phyloP scores from a whole-genome alignment of 192 early-diverging fungal species.

The Linnemannia schmuckeri region DNA sequence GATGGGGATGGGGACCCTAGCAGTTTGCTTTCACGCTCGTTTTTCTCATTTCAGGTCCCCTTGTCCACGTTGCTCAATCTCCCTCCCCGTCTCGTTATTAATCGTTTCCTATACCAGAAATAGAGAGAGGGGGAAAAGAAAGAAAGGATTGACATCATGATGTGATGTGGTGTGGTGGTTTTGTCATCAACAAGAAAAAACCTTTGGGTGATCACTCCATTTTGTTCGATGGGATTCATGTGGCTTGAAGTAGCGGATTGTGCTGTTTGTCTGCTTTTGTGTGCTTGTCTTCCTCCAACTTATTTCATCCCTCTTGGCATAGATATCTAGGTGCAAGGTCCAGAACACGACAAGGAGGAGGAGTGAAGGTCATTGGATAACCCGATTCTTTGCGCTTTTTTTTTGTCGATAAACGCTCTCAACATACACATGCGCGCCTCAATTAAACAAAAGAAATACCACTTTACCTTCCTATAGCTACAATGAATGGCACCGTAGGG shows the following conservation, averaged over 20 bases:
- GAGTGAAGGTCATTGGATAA: background rate
- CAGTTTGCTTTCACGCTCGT: background rate
- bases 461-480: background rate
- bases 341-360: background rate
- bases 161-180: background rate
- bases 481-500: background rate
- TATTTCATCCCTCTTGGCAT: background rate
- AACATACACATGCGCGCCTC: background rate
- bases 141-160: background rate
- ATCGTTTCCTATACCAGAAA: background rate
- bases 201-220: background rate
- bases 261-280: background rate
- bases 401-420: slow-evolving; percentile 1
- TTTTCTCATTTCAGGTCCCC: background rate
- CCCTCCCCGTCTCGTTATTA: background rate
- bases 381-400: background rate
- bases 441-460: background rate
- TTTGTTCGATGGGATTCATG: background rate
- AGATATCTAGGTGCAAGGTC: background rate
- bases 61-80: background rate
- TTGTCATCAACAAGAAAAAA: background rate
- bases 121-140: background rate
- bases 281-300: background rate
- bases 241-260: background rate
- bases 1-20: background rate